A percentile compares a stretch with the other conserved stretches of the same genome.
Evolutionary conservation across 345 rosid species (phyloP).

Genomic region (Crucihimalaya himalaica): DNA sequence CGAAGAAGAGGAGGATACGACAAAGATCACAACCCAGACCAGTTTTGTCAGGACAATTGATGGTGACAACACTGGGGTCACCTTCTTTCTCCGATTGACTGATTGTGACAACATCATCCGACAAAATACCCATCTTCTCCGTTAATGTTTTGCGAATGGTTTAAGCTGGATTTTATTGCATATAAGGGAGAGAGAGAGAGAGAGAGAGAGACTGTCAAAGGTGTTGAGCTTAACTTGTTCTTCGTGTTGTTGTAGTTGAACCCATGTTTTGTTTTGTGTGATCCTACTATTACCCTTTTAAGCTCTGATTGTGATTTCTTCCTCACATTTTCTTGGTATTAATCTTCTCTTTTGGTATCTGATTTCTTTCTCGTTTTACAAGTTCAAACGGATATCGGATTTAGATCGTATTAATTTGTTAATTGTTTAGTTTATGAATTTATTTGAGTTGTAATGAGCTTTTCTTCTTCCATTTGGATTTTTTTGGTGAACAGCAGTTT

Average conservation of each 20-base stretch:
- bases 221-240: conserved; percentile 15
- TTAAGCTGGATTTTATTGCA: background rate
- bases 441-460: background rate
- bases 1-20: conserved; percentile 92
- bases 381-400: background rate
- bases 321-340: background rate
- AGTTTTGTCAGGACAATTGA: conserved; percentile 97
- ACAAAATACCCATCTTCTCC: conserved; percentile 66
- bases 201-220: conserved; percentile 15
- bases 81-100: conserved; percentile 72
- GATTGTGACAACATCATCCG: conserved; percentile 86
- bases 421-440: background rate
- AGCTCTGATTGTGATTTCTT: conserved; percentile 6
- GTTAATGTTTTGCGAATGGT: conserved; percentile 1
- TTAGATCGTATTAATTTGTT: background rate
- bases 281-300: background rate
- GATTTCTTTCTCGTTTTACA: background rate
- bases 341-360: conserved; percentile 5
- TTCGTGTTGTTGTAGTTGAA: conserved; percentile 24
- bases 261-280: conserved; percentile 26
- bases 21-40: conserved; percentile 94
- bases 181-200: conserved; percentile 26
- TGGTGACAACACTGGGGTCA: conserved; percentile 68
- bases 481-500: background rate
- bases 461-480: background rate